A percentile compares a stretch with the other conserved stretches of the same genome.
Conservation (phyloP, 257 asterid species). For the Penstemon barbatus region DNA sequence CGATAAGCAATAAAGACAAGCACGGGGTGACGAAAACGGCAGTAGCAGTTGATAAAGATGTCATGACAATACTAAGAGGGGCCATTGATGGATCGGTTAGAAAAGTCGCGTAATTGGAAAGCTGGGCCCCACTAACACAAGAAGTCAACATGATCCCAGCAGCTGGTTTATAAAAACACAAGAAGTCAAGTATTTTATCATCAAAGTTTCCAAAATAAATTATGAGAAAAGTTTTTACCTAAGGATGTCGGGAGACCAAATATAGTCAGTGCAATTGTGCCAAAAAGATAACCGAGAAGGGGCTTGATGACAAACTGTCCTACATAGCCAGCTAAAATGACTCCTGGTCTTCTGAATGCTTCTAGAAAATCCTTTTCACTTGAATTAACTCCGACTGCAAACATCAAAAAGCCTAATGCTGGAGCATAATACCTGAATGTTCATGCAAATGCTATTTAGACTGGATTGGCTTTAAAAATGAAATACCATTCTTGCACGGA, state of each 20-base stretch:
- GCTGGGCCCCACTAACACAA: conserved; percentile 97
- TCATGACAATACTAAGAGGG: conserved; percentile 98
- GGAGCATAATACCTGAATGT: conserved; percentile 89
- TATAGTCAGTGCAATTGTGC: conserved; percentile 58
- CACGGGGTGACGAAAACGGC: conserved; percentile 86
- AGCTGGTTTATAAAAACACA: conserved; percentile 48
- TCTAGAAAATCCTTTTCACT: conserved; percentile 89
- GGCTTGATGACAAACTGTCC: conserved; percentile 93
- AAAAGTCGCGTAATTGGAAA: conserved; percentile 91
- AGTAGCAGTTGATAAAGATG: conserved; percentile 87
- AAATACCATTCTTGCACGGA: neutral
- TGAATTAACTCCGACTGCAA: conserved; percentile 97
- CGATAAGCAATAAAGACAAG: conserved; percentile 81
- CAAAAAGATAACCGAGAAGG: conserved; percentile 80
- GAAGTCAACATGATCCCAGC: conserved; percentile 92
- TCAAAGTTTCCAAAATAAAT: conserved; percentile 1
- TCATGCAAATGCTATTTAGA: conserved; percentile 3
- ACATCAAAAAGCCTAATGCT: conserved; percentile 95
- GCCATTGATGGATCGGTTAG: conserved; percentile 92
- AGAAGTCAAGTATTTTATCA: conserved; percentile 28
- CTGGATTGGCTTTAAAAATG: neutral
- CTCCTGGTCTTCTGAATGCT: conserved; percentile 76
- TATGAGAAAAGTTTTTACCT: conserved; percentile 41
- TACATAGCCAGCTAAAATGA: conserved; percentile 52
- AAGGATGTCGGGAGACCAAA: conserved; percentile 82